Conservation (phyloP, 1,284 basidiomycete genomes). For the Ustilago shanxiensis region DNA sequence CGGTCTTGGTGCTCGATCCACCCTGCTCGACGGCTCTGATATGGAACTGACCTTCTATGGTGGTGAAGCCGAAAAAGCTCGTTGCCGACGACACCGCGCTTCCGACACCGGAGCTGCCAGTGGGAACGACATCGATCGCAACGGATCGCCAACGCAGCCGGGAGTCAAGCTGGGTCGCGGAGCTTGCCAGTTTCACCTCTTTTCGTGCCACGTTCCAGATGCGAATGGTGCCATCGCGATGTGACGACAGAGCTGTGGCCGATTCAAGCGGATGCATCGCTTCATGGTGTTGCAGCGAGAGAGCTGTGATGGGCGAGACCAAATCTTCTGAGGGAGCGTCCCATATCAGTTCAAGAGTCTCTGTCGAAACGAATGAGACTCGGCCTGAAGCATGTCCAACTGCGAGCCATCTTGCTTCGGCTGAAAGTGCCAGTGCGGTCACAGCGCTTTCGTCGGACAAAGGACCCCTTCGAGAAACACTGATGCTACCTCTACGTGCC, state of each 20-base stretch:
- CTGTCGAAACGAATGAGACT: constrained; percentile 73
- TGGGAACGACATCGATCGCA: constrained; percentile 3
- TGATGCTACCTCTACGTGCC: constrained; percentile 17
- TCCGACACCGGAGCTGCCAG: not conserved
- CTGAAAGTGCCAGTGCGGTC: constrained; percentile 44
- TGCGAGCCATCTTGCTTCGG: constrained; percentile 73
- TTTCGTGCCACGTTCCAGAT: constrained; percentile 31
- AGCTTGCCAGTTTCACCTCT: constrained; percentile 13
- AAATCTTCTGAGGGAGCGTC: constrained; percentile 9
- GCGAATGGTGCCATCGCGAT: constrained; percentile 49
- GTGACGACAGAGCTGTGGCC: constrained; percentile 34
- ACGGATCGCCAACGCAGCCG: constrained; percentile 32
- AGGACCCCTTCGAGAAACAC: constrained; percentile 6
- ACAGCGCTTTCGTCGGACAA: constrained; percentile 27
- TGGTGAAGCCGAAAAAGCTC: constrained; percentile 30
- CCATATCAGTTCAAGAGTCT: constrained; percentile 32
- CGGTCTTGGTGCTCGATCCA: constrained; percentile 22
- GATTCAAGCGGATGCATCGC: constrained; percentile 36
- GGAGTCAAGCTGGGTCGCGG: constrained; percentile 32
- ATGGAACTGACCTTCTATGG: constrained; percentile 36
- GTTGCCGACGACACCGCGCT: constrained; percentile 2
- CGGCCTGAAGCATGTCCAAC: constrained; percentile 78
- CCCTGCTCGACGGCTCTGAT: constrained; percentile 28
- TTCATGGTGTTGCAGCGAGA: constrained; percentile 39
- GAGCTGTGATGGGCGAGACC: constrained; percentile 19